A percentile compares a stretch with the other conserved stretches of the same genome.
These are phyloP conservation scores for Penicillium verrucosum DNA, from an alignment of 2,329 filamentous ascomycete genomes.

Conservation along the genomic window DNA sequence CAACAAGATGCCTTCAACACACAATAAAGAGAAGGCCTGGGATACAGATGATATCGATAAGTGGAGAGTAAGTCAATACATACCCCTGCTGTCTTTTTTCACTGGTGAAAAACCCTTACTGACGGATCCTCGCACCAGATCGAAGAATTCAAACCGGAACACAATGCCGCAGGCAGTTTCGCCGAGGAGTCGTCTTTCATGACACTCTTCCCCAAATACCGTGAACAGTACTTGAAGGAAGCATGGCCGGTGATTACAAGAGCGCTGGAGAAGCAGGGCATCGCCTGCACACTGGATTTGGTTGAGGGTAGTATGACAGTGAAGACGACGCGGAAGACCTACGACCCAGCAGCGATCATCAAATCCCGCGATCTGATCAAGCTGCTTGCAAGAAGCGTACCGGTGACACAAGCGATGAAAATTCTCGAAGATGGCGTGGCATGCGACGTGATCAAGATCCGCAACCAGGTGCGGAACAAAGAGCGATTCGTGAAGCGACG, in stretches of 20 bases:
- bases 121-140: constrained; percentile 48
- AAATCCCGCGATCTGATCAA: constrained; percentile 95
- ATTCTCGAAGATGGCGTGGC: constrained; percentile 90
- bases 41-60: constrained; percentile 97
- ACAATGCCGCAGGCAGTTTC: constrained; percentile 83
- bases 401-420: constrained; percentile 67
- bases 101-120: background rate
- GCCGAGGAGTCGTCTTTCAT: constrained; percentile 88
- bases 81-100: background rate
- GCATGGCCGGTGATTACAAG: constrained; percentile 90
- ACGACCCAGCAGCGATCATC: constrained; percentile 85
- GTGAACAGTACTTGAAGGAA: constrained; percentile 88
- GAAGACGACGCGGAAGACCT: constrained; percentile 88
- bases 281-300: constrained; percentile 88
- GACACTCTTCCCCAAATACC: constrained; percentile 87
- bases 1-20: constrained; percentile 73
- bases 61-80: constrained; percentile 65
- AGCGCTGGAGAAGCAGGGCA: constrained; percentile 78
- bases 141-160: constrained; percentile 77
- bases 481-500: constrained; percentile 93
- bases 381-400: constrained; percentile 83
- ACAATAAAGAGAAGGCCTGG: constrained; percentile 90
- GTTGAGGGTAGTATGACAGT: constrained; percentile 96
- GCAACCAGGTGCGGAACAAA: constrained; percentile 85
- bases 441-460: constrained; percentile 94